These are phyloP conservation scores for Pseudocercospora macadamiae DNA, from an alignment of 2,329 filamentous ascomycete species.

Conservation along the genomic window DNA sequence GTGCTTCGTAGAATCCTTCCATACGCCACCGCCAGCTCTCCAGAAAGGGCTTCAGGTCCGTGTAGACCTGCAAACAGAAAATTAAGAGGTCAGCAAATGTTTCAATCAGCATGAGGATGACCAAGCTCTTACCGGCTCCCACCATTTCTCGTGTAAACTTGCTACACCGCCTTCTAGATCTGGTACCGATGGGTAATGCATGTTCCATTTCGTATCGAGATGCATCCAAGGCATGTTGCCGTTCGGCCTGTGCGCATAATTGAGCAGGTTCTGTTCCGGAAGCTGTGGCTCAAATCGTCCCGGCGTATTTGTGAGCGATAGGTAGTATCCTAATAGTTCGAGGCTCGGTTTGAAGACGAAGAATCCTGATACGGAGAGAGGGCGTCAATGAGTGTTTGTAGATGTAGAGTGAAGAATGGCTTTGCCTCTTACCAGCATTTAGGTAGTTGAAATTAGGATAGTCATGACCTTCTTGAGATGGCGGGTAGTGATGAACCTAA, in stretches of 20 bases:
- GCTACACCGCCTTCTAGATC: constrained; percentile 42
- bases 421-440: constrained; percentile 35
- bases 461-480: constrained; percentile 27
- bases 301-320: constrained; percentile 33
- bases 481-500: constrained; percentile 38
- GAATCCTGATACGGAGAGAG: constrained; percentile 32
- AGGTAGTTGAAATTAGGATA: constrained; percentile 38
- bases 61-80: constrained; percentile 23
- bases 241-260: constrained; percentile 38
- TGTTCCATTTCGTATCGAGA: constrained; percentile 43
- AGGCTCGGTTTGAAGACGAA: constrained; percentile 39
- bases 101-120: background rate
- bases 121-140: constrained; percentile 31
- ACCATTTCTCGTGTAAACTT: constrained; percentile 47
- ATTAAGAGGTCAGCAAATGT: background rate
- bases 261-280: constrained; percentile 42
- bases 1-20: constrained; percentile 43
- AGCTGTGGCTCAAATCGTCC: constrained; percentile 38
- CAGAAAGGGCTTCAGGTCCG: constrained; percentile 39
- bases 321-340: constrained; percentile 37
- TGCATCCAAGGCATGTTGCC: constrained; percentile 48
- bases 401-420: too few relatives aligned
- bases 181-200: constrained; percentile 40
- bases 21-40: constrained; percentile 39
- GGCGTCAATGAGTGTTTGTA: too few relatives aligned